Base-by-base conservation (phyloP, 2,329 filamentous ascomycete genomes). In the Lomentospora prolificans region DNA sequence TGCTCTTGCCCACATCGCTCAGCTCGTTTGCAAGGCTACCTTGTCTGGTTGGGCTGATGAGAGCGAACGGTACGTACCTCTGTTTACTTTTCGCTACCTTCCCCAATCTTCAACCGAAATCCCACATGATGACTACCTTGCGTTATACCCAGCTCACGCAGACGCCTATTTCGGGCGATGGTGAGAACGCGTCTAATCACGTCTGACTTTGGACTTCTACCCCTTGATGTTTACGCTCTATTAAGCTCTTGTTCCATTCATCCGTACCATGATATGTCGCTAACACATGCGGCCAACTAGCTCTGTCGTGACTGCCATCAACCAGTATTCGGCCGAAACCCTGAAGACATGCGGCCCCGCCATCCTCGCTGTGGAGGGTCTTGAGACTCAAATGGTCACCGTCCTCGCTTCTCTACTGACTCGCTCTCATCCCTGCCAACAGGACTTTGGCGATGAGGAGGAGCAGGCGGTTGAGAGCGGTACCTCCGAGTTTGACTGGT, bases 121-220 rank as follows among this genome's bases (percentile, higher is more conserved):
- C 44, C 44, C 10, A 73, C 66, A 85, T 90, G 90, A 96, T 96
- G 90, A 96, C 74, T 78, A 81, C 77, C 72, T 76, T 82, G 84
- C 89, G 89, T 91, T 91, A 92, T 82, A 92, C 92, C 90, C 91
- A 96, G 91, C 91, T 96, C 92, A 96, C 91, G 96, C 89, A 89
- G 87, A 97, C 86, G 85, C 89, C 44, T 48, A 33, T 75, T 80
- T 74, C 83, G 87, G n/a, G 84, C 84, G 75, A 84, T 95, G 90
- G 87, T 90, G 89, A 85, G 85, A 94, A 95, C 74, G 77, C 90
- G 71, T 71, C 60, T 71, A 65, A 73, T 73, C 70, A 66, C 66
- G 65, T 61, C 67, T 70, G 66, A 69, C 63, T 62, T 59, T 61
- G 63, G 63, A 64, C 57, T 54, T 60, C 62, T 36, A 55, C 60